Conservation (phyloP, 2,329 filamentous ascomycete genomes). For the Pestalotiopsis sp. region DNA sequence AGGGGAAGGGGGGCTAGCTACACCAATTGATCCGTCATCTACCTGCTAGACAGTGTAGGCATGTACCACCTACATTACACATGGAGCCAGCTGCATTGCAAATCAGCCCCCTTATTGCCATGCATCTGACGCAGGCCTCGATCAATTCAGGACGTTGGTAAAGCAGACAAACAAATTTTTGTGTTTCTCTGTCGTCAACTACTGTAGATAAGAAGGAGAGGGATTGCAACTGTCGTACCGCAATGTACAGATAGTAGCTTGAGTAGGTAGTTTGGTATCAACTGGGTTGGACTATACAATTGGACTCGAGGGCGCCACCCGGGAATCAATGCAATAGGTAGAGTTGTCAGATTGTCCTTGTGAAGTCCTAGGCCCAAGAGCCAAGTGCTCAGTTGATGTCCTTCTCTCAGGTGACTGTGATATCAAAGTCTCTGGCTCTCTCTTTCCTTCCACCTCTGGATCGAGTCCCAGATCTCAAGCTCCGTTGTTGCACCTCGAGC, state of each 20-base stretch:
- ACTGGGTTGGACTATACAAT: no score
- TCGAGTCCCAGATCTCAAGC: no score
- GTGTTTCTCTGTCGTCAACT: background rate
- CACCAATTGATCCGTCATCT: background rate
- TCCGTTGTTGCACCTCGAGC: no score
- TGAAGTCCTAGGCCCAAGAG: no score
- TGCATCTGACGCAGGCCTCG: background rate
- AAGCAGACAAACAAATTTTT: background rate
- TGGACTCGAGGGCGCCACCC: no score
- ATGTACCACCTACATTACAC: background rate
- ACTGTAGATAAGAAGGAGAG: background rate
- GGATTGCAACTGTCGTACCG: background rate
- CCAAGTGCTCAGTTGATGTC: no score
- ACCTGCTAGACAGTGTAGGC: background rate
- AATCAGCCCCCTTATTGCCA: background rate
- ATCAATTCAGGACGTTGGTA: background rate
- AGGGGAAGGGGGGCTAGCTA: background rate
- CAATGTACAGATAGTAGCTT: background rate
- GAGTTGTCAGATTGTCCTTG: no score
- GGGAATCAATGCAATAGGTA: no score
- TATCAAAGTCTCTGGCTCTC: no score
- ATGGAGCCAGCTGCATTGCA: background rate
- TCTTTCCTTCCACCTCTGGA: no score
- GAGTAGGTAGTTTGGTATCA: background rate
- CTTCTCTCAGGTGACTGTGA: no score